Percentiles rank a stretch among this genome's conserved stretches.
These are phyloP conservation scores for Reticulascus tulasneorum DNA, from an alignment of 2,329 filamentous ascomycete genomes.

Conservation along the genomic window DNA sequence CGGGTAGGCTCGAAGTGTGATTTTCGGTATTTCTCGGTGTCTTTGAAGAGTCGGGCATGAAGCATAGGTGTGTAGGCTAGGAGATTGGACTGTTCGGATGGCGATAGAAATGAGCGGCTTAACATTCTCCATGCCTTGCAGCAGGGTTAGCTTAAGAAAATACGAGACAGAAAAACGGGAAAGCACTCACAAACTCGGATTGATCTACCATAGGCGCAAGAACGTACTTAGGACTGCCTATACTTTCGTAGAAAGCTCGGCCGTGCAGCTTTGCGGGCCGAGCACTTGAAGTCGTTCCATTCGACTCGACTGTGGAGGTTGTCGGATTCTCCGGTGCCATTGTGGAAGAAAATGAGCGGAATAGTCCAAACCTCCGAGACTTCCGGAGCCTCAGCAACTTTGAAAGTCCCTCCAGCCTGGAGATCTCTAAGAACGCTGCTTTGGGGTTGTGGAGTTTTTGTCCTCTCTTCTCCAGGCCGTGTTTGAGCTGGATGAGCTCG, in stretches of 20 bases:
- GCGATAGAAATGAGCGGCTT: constrained; percentile 82
- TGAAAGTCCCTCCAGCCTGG: constrained; percentile 11
- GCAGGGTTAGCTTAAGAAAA: neutral
- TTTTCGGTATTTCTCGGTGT: constrained; percentile 71
- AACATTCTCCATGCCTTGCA: constrained; percentile 90
- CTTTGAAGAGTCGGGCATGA: constrained; percentile 82
- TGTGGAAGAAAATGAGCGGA: constrained; percentile 6
- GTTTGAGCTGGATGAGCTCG: no score
- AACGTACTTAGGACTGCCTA: constrained; percentile 86
- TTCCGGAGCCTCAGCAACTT: constrained; percentile 9
- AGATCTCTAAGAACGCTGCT: no score
- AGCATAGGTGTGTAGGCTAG: constrained; percentile 96
- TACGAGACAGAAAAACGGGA: constrained; percentile 3
- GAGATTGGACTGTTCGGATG: constrained; percentile 59
- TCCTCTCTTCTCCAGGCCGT: no score
- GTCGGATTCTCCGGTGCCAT: constrained; percentile 28
- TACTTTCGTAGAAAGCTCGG: constrained; percentile 88
- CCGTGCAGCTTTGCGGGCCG: constrained; percentile 64
- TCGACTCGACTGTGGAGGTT: constrained; percentile 18
- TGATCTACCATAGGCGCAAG: constrained; percentile 98
- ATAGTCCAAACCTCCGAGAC: constrained; percentile 10
- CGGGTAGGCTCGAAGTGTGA: constrained; percentile 72
- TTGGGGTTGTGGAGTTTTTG: no score
- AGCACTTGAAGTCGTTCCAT: constrained; percentile 4
- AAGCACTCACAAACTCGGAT: constrained; percentile 79